Percentiles rank a stretch among this genome's conserved stretches.
phyloP scores from a whole-genome alignment of 2,329 filamentous ascomycete genomes.

The Fusarium buharicum region DNA sequence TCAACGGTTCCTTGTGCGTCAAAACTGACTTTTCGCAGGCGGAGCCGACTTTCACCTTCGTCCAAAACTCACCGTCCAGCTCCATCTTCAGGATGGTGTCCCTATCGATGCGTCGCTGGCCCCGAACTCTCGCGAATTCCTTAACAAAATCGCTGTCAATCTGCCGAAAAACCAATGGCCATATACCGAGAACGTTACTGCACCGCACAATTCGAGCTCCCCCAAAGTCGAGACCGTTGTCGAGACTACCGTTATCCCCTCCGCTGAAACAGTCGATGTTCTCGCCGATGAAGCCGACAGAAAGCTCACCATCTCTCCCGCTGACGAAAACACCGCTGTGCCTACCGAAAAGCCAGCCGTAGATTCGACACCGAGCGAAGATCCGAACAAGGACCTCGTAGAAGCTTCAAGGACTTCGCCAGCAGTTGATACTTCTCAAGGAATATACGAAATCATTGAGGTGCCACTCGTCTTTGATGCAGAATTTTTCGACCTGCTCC shows the following conservation, averaged over 20 bases:
- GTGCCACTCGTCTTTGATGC: slow-evolving; percentile 80
- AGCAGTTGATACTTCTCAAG: slow-evolving; percentile 5
- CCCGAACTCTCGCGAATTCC: slow-evolving; percentile 69
- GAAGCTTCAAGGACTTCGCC: slow-evolving; percentile 1
- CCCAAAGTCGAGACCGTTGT: slow-evolving; percentile 3
- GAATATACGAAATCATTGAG: slow-evolving; percentile 63
- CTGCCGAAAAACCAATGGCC: slow-evolving; percentile 43
- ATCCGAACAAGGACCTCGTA: not conserved
- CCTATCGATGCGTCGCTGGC: slow-evolving; percentile 76
- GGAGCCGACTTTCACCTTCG: slow-evolving; percentile 61
- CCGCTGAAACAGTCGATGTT: slow-evolving; percentile 11
- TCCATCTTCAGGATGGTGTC: slow-evolving; percentile 73
- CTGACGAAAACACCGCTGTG: not conserved
- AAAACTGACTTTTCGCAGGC: slow-evolving; percentile 43
- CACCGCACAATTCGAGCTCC: slow-evolving; percentile 7
- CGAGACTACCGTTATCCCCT: slow-evolving; percentile 2
- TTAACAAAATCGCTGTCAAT: slow-evolving; percentile 68
- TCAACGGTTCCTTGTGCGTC: slow-evolving; percentile 18
- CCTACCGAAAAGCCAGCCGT: not conserved
- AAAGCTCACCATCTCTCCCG: slow-evolving; percentile 21
- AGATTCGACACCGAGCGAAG: not conserved
- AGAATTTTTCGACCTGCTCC: slow-evolving; percentile 82
- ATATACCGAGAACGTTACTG: slow-evolving; percentile 5
- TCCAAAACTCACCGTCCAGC: slow-evolving; percentile 75
- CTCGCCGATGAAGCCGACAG: slow-evolving; percentile 19